Conservation (phyloP, 2,329 filamentous ascomycete genomes). For the Trichoderma sp. region DNA sequence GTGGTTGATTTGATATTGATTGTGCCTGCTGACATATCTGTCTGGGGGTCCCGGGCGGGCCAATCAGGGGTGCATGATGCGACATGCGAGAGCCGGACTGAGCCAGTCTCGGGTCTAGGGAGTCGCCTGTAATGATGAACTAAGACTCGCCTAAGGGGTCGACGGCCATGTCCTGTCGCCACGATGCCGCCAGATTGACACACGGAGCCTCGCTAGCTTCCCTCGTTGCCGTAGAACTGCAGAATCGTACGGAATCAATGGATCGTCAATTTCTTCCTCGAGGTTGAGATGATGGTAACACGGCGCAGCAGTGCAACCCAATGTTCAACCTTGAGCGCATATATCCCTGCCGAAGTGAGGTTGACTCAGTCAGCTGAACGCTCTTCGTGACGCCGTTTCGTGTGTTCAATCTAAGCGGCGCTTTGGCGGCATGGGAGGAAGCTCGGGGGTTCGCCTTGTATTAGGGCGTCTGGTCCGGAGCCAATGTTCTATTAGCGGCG, state of each 20-base stretch:
- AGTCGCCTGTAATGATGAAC: not conserved
- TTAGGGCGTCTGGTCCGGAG: not conserved
- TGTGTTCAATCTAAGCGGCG: not conserved
- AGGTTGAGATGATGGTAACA: not conserved
- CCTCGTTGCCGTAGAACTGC: not conserved
- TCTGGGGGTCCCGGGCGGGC: not conserved
- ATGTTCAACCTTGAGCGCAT: not conserved
- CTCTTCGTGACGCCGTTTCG: constrained; percentile 3
- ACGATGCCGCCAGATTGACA: not conserved
- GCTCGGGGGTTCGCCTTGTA: not conserved
- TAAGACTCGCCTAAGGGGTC: not conserved
- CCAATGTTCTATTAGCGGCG: too few species aligned
- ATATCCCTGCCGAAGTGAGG: not conserved
- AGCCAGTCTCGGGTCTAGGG: not conserved
- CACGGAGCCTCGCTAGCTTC: not conserved
- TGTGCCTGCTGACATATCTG: not conserved
- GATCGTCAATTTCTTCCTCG: not conserved
- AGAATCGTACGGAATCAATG: not conserved
- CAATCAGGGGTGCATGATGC: not conserved
- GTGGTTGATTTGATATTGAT: not conserved
- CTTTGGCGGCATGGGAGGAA: not conserved
- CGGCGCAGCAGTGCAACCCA: not conserved
- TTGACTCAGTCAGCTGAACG: constrained; percentile 19
- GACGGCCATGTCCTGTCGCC: not conserved
- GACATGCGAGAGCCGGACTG: not conserved